A percentile compares a stretch with the other conserved stretches of the same genome.
phyloP scores from a whole-genome alignment of 495 filamentous ascomycete species.

The Neurospora tetrasperma region DNA sequence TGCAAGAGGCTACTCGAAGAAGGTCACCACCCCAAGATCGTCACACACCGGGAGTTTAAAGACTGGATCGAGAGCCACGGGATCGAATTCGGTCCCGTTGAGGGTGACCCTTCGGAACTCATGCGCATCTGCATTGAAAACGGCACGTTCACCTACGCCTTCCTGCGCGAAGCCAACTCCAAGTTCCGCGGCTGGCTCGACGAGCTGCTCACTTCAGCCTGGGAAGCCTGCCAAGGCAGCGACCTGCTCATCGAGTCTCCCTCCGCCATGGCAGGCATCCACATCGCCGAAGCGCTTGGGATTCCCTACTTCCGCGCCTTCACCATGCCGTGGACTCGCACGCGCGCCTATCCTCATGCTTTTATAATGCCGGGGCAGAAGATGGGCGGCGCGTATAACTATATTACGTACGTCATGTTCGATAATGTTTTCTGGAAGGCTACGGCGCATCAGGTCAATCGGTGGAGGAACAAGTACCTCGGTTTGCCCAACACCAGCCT shows the following conservation, averaged over 20 bases:
- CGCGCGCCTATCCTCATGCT: slow-evolving; percentile 90
- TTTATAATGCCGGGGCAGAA: slow-evolving; percentile 92
- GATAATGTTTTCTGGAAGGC: slow-evolving; percentile 96
- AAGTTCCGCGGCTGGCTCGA: slow-evolving; percentile 96
- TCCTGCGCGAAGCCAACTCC: slow-evolving; percentile 72
- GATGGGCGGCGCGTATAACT: slow-evolving; percentile 91
- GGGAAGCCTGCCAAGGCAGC: slow-evolving; percentile 72
- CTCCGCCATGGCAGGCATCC: slow-evolving; percentile 95
- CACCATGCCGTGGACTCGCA: slow-evolving; percentile 98
- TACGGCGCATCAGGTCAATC: slow-evolving; percentile 83
- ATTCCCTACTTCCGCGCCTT: slow-evolving; percentile 98
- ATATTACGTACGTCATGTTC: slow-evolving; percentile 92
- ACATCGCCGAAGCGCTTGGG: slow-evolving; percentile 89
- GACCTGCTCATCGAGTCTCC: slow-evolving; percentile 92
- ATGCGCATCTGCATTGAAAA: slow-evolving; percentile 96
- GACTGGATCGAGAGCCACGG: slow-evolving; percentile 83
- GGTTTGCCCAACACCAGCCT: slow-evolving; percentile 69
- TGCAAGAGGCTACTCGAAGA: slow-evolving; percentile 85
- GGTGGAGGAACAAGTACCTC: slow-evolving; percentile 76
- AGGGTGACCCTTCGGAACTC: slow-evolving; percentile 85
- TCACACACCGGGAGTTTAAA: slow-evolving; percentile 84
- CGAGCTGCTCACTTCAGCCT: slow-evolving; percentile 72
- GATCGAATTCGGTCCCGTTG: slow-evolving; percentile 81
- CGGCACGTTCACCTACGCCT: slow-evolving; percentile 92
- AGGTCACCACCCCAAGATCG: slow-evolving; percentile 79